These are phyloP conservation scores for Ceriops zippeliana DNA, from an alignment of 345 rosid species.

Conservation along the genomic window DNA sequence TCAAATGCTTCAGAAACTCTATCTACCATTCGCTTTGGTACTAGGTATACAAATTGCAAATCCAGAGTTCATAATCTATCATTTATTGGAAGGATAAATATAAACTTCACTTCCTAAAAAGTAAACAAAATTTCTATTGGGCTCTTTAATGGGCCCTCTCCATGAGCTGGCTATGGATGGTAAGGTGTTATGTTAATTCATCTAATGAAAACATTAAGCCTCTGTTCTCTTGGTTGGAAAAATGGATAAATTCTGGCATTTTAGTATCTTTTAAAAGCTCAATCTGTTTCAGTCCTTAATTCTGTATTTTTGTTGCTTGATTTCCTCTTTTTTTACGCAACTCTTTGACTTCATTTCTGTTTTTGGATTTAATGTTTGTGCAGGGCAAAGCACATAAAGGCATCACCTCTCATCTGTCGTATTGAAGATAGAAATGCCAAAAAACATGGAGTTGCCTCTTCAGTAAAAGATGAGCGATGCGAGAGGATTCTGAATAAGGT, in stretches of 20 bases:
- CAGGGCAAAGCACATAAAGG: slow-evolving; percentile 89
- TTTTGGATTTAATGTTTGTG: slow-evolving; percentile 6
- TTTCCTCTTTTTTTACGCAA: not conserved
- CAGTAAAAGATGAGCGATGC: slow-evolving; percentile 39
- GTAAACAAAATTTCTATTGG: not conserved
- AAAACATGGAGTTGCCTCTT: slow-evolving; percentile 29
- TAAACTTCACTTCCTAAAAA: not conserved
- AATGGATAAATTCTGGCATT: not conserved
- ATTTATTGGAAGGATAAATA: not conserved
- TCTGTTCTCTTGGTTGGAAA: not conserved
- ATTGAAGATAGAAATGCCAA: slow-evolving; percentile 40
- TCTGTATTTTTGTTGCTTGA: too few relatives aligned
- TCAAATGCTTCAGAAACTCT: slow-evolving; percentile 76
- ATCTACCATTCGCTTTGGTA: slow-evolving; percentile 87
- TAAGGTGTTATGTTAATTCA: not conserved
- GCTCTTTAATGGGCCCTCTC: not conserved
- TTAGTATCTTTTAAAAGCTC: not conserved
- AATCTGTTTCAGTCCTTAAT: too few relatives aligned
- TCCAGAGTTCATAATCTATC: slow-evolving; percentile 1
- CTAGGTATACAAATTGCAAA: slow-evolving; percentile 44
- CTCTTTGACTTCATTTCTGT: not conserved
- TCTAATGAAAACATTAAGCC: not conserved
- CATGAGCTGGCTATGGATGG: not conserved
- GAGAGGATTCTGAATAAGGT: slow-evolving; percentile 56
- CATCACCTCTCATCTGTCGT: slow-evolving; percentile 41